Conservation (phyloP, 257 asterid genomes). For the Catharanthus roseus region DNA sequence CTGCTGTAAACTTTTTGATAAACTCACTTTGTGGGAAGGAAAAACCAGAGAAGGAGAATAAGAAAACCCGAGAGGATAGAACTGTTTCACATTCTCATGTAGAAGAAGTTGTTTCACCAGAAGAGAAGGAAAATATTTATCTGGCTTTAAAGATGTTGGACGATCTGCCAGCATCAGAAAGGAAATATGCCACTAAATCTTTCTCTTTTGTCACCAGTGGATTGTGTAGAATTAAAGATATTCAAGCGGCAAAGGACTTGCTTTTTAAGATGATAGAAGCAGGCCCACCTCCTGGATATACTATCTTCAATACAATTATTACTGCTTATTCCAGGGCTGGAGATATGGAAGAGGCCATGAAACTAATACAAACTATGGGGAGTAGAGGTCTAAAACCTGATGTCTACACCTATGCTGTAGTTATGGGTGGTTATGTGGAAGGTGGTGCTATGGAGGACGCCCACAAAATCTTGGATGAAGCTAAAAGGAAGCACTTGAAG, state of each 20-base stretch:
- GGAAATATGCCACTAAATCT: slow-evolving; percentile 48
- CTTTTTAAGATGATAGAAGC: slow-evolving; percentile 59
- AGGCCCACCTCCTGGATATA: slow-evolving; percentile 85
- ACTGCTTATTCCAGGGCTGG: slow-evolving; percentile 59
- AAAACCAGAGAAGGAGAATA: not conserved
- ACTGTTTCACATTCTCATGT: not conserved
- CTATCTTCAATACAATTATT: slow-evolving; percentile 54
- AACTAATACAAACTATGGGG: slow-evolving; percentile 50
- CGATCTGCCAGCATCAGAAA: slow-evolving; percentile 42
- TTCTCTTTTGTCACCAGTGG: slow-evolving; percentile 54
- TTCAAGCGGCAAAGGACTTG: slow-evolving; percentile 51
- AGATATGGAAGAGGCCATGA: slow-evolving; percentile 55
- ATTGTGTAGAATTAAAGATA: slow-evolving; percentile 68
- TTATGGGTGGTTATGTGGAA: slow-evolving; percentile 63
- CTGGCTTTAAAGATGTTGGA: slow-evolving; percentile 57
- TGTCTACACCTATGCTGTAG: slow-evolving; percentile 63
- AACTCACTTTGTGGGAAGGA: slow-evolving; percentile 43
- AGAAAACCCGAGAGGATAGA: not conserved
- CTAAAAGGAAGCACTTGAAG: slow-evolving; percentile 58
- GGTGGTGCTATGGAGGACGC: slow-evolving; percentile 72
- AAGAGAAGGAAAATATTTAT: slow-evolving; percentile 38
- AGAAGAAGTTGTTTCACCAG: slow-evolving; percentile 7
- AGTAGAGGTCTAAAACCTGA: slow-evolving; percentile 79
- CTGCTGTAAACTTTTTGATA: slow-evolving; percentile 45
- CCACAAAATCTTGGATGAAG: slow-evolving; percentile 55